Base-by-base conservation (phyloP, 2,329 filamentous ascomycete genomes). In the Myriosclerotinia duriaeana region DNA sequence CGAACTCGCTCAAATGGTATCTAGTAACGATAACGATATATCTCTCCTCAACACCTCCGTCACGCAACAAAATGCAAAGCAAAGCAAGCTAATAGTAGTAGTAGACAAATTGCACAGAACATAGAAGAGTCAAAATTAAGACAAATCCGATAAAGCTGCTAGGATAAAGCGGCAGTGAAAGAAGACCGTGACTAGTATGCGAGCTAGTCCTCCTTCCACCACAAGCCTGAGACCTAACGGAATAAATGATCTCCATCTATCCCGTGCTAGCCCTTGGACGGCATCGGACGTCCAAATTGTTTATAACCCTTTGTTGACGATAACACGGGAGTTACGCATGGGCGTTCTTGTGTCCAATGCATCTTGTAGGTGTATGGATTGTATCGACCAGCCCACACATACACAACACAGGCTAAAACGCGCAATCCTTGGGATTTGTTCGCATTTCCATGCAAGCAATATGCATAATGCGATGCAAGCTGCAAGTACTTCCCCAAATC, bases 271-370 rank as follows among this genome's bases (percentile, higher is more conserved):
- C 34, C n/a, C 48, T 15, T 26, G 48, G 11, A 22, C 20, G 48
- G 22, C 9, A 48, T 48, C 26, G 48, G 30, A 26, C 4, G 9
- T 17, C 20, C n/a, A 36, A 48, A 22, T 12, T 11, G 26, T 36
- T 48, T 26, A 60, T 48, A 38, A 38, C 56, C 44, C 44, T 30
- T 26, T 60, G 36, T 50, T 50, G 30, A 50, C 4, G 30, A 60
- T 46, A 50, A 38, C 44, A 60, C 44, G 50, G 15, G 12, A 60
- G 26, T 44, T 64, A 64, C 48, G 61, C 61, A 44, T 64, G 50
- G 61, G 50, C 61, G 50, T 55, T 64, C 50, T 56, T 55, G 61
- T 64, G 61, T 55, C 36, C 50, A 54, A 53, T 53, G 38, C 38
- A 54, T 54, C 11, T 36, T 15, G 54, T 42, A 44, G 6, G 60